Evolutionary conservation across 164 flowering plant genomes (phyloP), one percentile per base, ranked within the genome.

Genomic region (Cinnamomum chago): DNA sequence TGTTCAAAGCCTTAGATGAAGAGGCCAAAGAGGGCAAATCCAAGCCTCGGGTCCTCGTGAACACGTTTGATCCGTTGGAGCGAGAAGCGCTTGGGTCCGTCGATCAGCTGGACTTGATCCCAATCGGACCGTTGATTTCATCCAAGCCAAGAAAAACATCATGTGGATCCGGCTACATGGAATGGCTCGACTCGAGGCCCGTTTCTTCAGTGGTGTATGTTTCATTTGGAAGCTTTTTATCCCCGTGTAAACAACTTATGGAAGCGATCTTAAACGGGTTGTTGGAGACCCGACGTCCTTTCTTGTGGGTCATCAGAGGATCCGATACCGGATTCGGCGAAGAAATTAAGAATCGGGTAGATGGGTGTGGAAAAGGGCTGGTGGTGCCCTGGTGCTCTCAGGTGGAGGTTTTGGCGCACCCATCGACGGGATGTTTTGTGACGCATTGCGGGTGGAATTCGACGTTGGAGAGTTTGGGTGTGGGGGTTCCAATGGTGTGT

Each of bases 381-480:
- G 81, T 85, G 52, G 87, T 87, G 28, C 62, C 75, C 1, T 87
- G 90, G 90, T 86, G 88, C 72, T 52, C 82, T 2, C 89, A 91
- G 68, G 75, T 85, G 55, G 86, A 85, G 76, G 91, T 91, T 13
- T 58, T 91, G 22, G 51, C 67, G 2, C 96, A 91, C 70, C 72
- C 76, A 1, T 72, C 93, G 0, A 66, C 88, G 0, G 90, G 88
- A 1, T 91, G 95, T 68, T 88, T 88, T 58, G 78, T 90, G 73
- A 87, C 90, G 13, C 95, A 90, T 52, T 84, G 90, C 67, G 95
- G 95, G n/a, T 90, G 95, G 95, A 90, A 90, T 65, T 90, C 95
- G 58, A 82, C 87, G 0, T 2, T 81, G 66, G 95, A 90, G 74
- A 77, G 89, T 24, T 17, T 91, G 50, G 80, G 51, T 0, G 67